These are phyloP conservation scores for Sporisorium exsertum DNA, from an alignment of 1,284 basidiomycete genomes.

Conservation along the genomic window DNA sequence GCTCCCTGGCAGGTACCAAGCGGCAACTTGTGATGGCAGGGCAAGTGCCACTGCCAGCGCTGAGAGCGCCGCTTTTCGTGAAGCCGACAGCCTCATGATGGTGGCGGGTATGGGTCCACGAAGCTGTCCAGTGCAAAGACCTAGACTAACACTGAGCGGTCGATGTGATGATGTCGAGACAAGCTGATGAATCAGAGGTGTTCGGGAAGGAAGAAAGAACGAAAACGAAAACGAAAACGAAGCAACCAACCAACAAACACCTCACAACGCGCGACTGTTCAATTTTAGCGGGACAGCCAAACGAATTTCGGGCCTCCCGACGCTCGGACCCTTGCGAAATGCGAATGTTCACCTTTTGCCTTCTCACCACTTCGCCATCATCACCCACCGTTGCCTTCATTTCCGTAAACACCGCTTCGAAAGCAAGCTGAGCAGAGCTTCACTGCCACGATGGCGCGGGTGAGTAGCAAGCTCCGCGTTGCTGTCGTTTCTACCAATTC, in stretches of 20 bases:
- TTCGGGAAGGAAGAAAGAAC: background rate
- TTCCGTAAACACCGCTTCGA: background rate
- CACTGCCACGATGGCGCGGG: constrained; percentile 19
- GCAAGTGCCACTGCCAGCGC: constrained; percentile 23
- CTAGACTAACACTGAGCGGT: background rate
- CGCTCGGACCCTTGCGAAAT: constrained; percentile 13
- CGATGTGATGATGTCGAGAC: background rate
- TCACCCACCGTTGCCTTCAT: too few species aligned
- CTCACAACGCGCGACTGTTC: background rate
- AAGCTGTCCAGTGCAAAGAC: background rate
- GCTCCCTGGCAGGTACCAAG: constrained; percentile 70
- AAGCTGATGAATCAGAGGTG: background rate
- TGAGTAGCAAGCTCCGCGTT: constrained; percentile 3
- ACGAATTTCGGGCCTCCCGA: background rate
- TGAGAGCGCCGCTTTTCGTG: constrained; percentile 17
- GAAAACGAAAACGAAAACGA: background rate
- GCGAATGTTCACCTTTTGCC: background rate
- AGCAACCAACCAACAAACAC: constrained; percentile 12
- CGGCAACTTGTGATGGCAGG: constrained; percentile 27
- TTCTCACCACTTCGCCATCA: background rate
- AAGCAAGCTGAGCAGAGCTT: background rate
- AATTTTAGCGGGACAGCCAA: background rate
- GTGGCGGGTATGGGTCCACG: too few species aligned
- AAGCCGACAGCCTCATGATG: constrained; percentile 26
- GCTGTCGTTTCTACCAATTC: background rate